Evolutionary conservation across 2,329 filamentous ascomycete species (phyloP).

Genomic region (Penicillium sp.): DNA sequence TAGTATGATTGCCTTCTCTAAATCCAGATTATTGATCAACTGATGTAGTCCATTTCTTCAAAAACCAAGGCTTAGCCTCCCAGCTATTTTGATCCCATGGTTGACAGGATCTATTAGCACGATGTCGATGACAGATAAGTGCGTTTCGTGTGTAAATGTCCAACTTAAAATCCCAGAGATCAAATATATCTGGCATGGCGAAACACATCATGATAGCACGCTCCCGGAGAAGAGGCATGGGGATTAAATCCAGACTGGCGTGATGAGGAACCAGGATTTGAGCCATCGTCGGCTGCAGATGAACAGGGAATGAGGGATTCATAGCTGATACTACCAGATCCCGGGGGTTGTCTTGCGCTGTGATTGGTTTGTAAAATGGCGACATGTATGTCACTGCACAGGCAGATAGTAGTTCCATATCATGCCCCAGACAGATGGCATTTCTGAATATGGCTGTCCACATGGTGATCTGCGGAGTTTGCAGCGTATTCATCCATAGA

Average conservation of each 20-base stretch:
- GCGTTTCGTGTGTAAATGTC: conserved; percentile 37
- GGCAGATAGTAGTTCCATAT: conserved; percentile 19
- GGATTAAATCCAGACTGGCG: conserved; percentile 38
- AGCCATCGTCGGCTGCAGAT: conserved; percentile 38
- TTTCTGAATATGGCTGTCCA: conserved; percentile 10
- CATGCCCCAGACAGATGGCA: conserved; percentile 21
- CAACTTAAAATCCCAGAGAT: conserved; percentile 37
- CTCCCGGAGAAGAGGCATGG: conserved; percentile 34
- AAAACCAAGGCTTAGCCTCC: conserved; percentile 32
- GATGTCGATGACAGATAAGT: conserved; percentile 20
- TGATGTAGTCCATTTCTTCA: conserved; percentile 26
- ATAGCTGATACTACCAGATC: conserved; percentile 23
- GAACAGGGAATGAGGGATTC: conserved; percentile 25
- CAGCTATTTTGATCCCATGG: conserved; percentile 39
- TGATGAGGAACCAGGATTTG: conserved; percentile 42
- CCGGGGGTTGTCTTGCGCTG: conserved; percentile 13
- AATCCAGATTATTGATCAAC: neutral
- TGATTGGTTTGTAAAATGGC: conserved; percentile 32
- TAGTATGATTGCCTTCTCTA: neutral
- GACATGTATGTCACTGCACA: conserved; percentile 28
- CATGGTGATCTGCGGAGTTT: conserved; percentile 6
- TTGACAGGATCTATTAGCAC: conserved; percentile 14
- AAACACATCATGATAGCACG: conserved; percentile 34
- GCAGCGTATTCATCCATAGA: conserved; percentile 8
- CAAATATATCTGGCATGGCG: conserved; percentile 30